Evolutionary conservation across 176 grass and related monocot species (phyloP).

Genomic region (Raddia guianensis): DNA sequence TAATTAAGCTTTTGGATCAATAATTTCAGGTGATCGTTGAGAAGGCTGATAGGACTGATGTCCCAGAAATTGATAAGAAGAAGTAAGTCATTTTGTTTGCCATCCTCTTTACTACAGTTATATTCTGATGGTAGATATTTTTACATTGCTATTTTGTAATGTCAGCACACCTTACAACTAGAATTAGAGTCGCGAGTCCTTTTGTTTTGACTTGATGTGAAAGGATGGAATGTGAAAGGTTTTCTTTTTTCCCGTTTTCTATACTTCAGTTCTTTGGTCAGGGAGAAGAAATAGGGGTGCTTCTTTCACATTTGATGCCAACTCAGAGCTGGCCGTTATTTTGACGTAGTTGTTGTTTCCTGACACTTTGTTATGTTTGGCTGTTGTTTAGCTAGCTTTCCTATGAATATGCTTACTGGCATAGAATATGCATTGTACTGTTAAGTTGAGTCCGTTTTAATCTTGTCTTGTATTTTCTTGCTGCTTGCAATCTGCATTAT

Average conservation of each 20-base stretch:
- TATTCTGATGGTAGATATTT: not conserved
- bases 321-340: not conserved
- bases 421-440: slow-evolving; percentile 21
- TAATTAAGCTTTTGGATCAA: slow-evolving; percentile 24
- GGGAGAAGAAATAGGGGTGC: not conserved
- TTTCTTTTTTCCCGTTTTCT: not conserved
- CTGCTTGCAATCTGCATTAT: not conserved
- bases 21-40: slow-evolving; percentile 88
- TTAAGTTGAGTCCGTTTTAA: not conserved
- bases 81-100: slow-evolving; percentile 49
- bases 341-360: not conserved
- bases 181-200: not conserved
- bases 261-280: not conserved
- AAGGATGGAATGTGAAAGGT: not conserved
- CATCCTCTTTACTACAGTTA: not conserved
- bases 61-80: slow-evolving; percentile 91
- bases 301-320: not conserved
- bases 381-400: slow-evolving; percentile 7
- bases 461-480: not conserved
- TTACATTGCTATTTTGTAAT: slow-evolving; percentile 1
- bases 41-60: slow-evolving; percentile 79
- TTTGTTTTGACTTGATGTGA: not conserved
- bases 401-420: not conserved
- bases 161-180: not conserved
- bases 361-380: not conserved